Evolutionary conservation across 306 rosid species (phyloP).

Genomic region (Lithocarpus polystachyus): DNA sequence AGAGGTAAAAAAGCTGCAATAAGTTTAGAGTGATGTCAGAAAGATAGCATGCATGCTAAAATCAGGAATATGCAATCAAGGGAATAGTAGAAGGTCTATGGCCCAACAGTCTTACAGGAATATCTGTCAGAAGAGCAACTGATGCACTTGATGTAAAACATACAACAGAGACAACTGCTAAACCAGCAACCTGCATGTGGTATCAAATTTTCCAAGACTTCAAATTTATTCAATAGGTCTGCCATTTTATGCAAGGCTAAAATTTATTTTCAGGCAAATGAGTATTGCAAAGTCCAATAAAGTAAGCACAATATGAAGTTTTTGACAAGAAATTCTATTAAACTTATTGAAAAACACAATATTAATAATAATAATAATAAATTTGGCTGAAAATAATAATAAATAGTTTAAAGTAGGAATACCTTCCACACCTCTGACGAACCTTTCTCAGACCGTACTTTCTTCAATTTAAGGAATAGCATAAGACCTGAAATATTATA

Average conservation of each 20-base stretch:
- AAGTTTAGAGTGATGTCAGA: slow-evolving; percentile 18
- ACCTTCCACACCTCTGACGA: slow-evolving; percentile 81
- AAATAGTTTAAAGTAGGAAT: background rate
- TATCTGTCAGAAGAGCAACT: slow-evolving; percentile 56
- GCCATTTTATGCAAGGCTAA: background rate
- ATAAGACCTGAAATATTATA: slow-evolving; percentile 42
- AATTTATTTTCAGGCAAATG: background rate
- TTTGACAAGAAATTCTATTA: background rate
- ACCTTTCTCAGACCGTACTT: slow-evolving; percentile 63
- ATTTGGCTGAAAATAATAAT: background rate
- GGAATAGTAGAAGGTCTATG: background rate
- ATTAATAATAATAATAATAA: background rate
- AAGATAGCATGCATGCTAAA: slow-evolving; percentile 5
- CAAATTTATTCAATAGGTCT: background rate
- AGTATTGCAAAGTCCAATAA: background rate
- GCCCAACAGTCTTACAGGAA: slow-evolving; percentile 51
- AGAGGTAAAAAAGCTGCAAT: slow-evolving; percentile 59
- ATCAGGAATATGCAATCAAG: background rate
- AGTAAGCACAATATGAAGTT: background rate
- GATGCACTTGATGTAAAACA: slow-evolving; percentile 59
- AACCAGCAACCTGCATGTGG: slow-evolving; percentile 54
- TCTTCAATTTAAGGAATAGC: slow-evolving; percentile 44
- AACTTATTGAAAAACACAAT: background rate
- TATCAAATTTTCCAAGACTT: slow-evolving; percentile 5
- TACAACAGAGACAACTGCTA: slow-evolving; percentile 53